Percentiles rank a stretch among this genome's conserved stretches.
Conservation (phyloP, 2,329 filamentous ascomycete genomes). For the Pseudogymnoascus sp. region DNA sequence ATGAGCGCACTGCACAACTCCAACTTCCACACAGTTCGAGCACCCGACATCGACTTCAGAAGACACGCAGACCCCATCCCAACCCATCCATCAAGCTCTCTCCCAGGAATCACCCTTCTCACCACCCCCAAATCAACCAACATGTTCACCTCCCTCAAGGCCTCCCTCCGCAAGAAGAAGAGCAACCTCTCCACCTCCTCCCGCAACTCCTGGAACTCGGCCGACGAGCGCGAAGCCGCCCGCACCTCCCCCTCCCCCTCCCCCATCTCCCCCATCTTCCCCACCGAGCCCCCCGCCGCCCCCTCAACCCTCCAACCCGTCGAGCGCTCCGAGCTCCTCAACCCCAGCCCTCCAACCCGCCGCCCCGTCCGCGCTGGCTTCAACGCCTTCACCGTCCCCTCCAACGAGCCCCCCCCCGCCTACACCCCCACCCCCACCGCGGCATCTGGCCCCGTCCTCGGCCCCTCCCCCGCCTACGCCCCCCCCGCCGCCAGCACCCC, state of each 20-base stretch:
- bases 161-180: not conserved
- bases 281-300: not conserved
- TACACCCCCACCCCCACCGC: conserved; percentile 21
- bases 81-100: not conserved
- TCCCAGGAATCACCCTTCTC: not conserved
- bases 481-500: not conserved
- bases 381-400: conserved; percentile 24
- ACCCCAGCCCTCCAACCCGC: not conserved
- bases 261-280: not conserved
- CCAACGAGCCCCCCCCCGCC: conserved; percentile 27
- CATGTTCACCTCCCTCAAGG: not conserved
- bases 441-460: conserved; percentile 13
- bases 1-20: not conserved
- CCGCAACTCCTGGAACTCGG: not conserved
- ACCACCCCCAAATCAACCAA: not conserved
- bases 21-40: not conserved
- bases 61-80: not conserved
- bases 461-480: not conserved
- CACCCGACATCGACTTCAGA: not conserved
- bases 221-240: not conserved
- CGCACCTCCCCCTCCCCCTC: not conserved
- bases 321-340: not conserved
- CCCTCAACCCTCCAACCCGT: not conserved
- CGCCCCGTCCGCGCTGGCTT: conserved; percentile 18
- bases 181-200: not conserved